phyloP scores from a whole-genome alignment of 176 grass and related monocot species.

The Carex myosuroides region DNA sequence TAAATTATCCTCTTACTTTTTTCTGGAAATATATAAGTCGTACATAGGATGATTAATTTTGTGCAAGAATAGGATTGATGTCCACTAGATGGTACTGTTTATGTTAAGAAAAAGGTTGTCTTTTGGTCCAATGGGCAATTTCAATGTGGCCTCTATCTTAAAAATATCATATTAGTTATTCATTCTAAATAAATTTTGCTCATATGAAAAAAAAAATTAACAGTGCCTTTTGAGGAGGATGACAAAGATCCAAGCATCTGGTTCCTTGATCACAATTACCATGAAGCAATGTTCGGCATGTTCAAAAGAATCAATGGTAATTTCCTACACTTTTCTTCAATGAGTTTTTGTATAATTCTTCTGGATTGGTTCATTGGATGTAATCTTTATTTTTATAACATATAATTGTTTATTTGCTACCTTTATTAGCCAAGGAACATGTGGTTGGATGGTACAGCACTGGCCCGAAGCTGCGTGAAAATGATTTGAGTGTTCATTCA shows the following conservation, averaged over 20 bases:
- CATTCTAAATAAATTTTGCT: background rate
- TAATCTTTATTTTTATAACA: background rate
- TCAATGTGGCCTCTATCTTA: background rate
- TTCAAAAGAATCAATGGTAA: conserved; percentile 98
- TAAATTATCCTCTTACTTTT: background rate
- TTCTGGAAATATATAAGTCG: background rate
- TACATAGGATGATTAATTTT: background rate
- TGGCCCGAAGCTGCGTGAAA: conserved; percentile 93
- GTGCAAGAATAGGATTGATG: background rate
- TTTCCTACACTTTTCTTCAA: background rate
- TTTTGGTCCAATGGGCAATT: background rate
- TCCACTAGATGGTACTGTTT: background rate
- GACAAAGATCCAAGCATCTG: conserved; percentile 94
- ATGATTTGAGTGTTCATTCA: conserved; percentile 86
- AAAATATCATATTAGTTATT: background rate
- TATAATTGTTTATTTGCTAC: conserved; percentile 13
- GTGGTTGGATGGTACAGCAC: conserved; percentile 99
- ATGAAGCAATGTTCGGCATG: conserved; percentile 92
- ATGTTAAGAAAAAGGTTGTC: background rate
- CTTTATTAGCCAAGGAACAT: conserved; percentile 77
- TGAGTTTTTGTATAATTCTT: background rate
- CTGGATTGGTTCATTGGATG: background rate
- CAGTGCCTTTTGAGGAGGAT: conserved; percentile 97
- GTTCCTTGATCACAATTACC: conserved; percentile 99
- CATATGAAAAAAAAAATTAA: background rate